These are phyloP conservation scores for Lipomyces yamadae DNA, from an alignment of 805 yeast species.

Conservation along the genomic window DNA sequence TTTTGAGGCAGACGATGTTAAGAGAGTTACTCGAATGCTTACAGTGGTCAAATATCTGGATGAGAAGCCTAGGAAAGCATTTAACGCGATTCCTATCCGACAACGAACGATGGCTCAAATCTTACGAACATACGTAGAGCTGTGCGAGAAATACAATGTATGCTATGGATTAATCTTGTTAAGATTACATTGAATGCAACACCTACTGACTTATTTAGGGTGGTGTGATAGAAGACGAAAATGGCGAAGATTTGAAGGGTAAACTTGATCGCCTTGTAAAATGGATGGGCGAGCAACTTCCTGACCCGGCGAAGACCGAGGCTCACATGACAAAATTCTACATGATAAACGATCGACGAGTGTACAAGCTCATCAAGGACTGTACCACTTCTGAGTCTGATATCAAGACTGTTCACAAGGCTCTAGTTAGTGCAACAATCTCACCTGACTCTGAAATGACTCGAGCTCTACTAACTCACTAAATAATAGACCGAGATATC, in stretches of 20 bases:
- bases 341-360: conserved; percentile 61
- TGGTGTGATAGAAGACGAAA: conserved; percentile 19
- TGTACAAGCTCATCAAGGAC: conserved; percentile 58
- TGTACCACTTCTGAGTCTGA: conserved; percentile 64
- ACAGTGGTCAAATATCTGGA: conserved; percentile 56
- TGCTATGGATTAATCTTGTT: conserved; percentile 38
- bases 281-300: conserved; percentile 66
- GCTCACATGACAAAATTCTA: conserved; percentile 59
- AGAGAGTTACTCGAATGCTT: conserved; percentile 61
- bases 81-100: conserved; percentile 69
- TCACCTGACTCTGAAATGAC: neutral
- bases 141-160: conserved; percentile 54
- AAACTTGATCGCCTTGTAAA: conserved; percentile 47
- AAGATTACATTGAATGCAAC: conserved; percentile 2
- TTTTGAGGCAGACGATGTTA: conserved; percentile 48
- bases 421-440: conserved; percentile 47
- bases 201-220: conserved; percentile 28
- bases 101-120: conserved; percentile 66
- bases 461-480: conserved; percentile 52
- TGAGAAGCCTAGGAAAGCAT: conserved; percentile 63
- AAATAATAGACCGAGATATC: neutral
- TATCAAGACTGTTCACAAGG: conserved; percentile 61
- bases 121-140: conserved; percentile 54
- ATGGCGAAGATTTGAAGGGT: conserved; percentile 15
- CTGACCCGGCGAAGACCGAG: conserved; percentile 57